phyloP scores from a whole-genome alignment of 139 green algal species.

The Asterochloris erici region DNA sequence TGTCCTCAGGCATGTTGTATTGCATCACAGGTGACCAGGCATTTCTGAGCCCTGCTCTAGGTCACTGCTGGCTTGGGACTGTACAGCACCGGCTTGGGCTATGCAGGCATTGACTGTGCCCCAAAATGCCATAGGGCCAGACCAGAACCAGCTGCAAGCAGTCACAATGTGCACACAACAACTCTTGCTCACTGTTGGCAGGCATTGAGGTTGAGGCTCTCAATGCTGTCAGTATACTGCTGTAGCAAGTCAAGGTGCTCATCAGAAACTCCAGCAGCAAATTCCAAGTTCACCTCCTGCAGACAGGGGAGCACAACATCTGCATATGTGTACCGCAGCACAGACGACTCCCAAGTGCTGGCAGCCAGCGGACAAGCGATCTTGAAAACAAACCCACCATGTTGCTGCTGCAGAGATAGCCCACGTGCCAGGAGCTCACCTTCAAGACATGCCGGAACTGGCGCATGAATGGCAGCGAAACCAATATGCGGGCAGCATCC shows the following conservation, averaged over 20 bases:
- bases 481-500: background rate
- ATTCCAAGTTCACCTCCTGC: constrained; percentile 19
- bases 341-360: background rate
- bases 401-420: too few species aligned
- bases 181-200: constrained; percentile 17
- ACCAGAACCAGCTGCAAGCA: background rate
- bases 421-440: background rate
- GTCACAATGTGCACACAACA: background rate
- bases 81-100: background rate
- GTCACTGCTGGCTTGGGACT: background rate
- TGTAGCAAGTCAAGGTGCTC: constrained; percentile 1
- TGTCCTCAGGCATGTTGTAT: background rate
- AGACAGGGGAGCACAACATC: background rate
- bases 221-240: background rate
- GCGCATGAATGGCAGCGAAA: background rate
- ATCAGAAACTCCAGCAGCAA: constrained; percentile 19
- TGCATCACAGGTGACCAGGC: background rate
- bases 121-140: background rate
- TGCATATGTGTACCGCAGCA: background rate
- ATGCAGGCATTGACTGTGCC: background rate
- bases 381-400: too few species aligned
- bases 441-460: background rate
- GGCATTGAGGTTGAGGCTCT: constrained; percentile 21
- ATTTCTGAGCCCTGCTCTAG: background rate
- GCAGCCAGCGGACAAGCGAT: background rate